A percentile compares a stretch with the other conserved stretches of the same genome.
phyloP scores from a whole-genome alignment of 352 stramenopile genomes.

The Globisporangium parvum region DNA sequence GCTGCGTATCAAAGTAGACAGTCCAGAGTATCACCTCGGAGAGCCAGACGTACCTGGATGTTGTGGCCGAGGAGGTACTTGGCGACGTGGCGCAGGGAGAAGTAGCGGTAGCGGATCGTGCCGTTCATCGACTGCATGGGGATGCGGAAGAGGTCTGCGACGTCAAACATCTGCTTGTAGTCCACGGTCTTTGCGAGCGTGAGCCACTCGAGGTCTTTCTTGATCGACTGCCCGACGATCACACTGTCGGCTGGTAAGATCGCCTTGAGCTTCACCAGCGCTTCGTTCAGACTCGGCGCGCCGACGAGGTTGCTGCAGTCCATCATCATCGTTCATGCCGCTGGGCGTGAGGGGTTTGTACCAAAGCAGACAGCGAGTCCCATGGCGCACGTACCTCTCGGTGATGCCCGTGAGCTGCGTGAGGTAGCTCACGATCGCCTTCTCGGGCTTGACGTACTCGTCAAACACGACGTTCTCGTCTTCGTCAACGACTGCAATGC shows the following conservation, averaged over 20 bases:
- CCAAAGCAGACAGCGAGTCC: not conserved
- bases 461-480: slow-evolving; percentile 85
- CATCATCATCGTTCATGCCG: too few species aligned
- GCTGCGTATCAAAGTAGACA: too few species aligned
- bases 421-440: slow-evolving; percentile 87
- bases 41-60: slow-evolving; percentile 46
- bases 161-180: slow-evolving; percentile 84
- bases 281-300: slow-evolving; percentile 65
- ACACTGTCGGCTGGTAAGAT: slow-evolving; percentile 79
- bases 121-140: slow-evolving; percentile 69
- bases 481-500: slow-evolving; percentile 87
- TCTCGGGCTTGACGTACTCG: slow-evolving; percentile 81
- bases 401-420: slow-evolving; percentile 88
- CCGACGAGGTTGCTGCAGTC: slow-evolving; percentile 50
- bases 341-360: not conserved
- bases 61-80: slow-evolving; percentile 78
- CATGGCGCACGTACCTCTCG: slow-evolving; percentile 37
- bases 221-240: slow-evolving; percentile 90
- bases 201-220: slow-evolving; percentile 91
- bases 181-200: slow-evolving; percentile 72
- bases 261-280: slow-evolving; percentile 63
- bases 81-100: slow-evolving; percentile 77
- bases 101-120: slow-evolving; percentile 78
- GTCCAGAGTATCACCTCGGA: not conserved
- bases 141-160: slow-evolving; percentile 80